These are phyloP conservation scores for Beta lomatogona DNA, from an alignment of 179 eudicot species.

Conservation along the genomic window DNA sequence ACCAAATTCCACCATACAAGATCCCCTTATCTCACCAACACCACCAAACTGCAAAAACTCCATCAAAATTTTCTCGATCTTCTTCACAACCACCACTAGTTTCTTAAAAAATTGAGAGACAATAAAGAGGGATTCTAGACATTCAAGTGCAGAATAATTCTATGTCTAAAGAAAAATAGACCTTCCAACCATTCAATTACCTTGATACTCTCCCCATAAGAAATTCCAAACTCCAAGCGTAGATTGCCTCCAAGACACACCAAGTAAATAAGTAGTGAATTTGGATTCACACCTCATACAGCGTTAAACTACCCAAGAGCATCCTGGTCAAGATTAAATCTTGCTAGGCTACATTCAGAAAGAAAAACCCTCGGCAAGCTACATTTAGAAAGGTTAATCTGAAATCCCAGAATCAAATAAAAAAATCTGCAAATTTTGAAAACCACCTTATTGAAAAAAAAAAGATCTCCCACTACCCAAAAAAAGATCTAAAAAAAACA, in stretches of 20 bases:
- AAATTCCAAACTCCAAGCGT: background rate
- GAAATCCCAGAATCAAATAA: background rate
- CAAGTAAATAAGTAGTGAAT: background rate
- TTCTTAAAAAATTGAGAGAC: no score
- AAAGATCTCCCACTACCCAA: background rate
- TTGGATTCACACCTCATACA: background rate
- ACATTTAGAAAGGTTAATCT: background rate
- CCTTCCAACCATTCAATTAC: no score
- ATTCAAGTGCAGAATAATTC: no score
- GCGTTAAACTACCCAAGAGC: background rate
- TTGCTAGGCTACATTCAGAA: background rate
- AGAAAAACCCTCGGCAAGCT: background rate
- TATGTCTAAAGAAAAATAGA: no score
- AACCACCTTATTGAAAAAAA: background rate
- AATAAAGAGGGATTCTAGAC: no score
- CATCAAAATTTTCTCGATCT: no score
- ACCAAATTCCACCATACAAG: no score
- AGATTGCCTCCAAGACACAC: background rate
- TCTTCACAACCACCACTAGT: no score
- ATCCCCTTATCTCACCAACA: no score
- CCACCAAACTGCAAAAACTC: no score
- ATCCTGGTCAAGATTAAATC: background rate
- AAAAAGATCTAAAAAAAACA: background rate
- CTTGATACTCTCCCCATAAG: no score
- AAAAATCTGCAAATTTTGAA: background rate